phyloP scores from a whole-genome alignment of 345 rosid genomes.

The Mercurialis annua region DNA sequence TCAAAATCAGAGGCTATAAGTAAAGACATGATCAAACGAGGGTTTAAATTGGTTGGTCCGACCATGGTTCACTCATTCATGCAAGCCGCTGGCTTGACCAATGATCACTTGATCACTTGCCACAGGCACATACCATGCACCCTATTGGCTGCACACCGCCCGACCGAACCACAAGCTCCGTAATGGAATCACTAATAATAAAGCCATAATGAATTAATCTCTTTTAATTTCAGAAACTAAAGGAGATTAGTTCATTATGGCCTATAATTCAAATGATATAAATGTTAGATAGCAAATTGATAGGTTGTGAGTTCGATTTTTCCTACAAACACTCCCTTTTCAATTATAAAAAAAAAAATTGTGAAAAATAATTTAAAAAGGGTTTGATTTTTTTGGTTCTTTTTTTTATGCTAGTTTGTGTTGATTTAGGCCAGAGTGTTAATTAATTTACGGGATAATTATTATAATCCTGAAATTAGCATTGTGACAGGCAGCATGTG shows the following conservation, averaged over 20 bases:
- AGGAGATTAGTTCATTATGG: constrained; percentile 20
- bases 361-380: not conserved
- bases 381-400: no score
- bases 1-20: constrained; percentile 68
- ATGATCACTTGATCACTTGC: constrained; percentile 58
- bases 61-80: constrained; percentile 63
- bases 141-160: constrained; percentile 22
- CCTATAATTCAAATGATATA: no score
- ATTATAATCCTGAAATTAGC: no score
- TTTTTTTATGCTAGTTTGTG: no score
- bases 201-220: not conserved
- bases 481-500: constrained; percentile 47
- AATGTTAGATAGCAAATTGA: no score
- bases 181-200: not conserved
- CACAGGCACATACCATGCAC: constrained; percentile 41
- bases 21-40: constrained; percentile 71
- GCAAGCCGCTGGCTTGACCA: constrained; percentile 68
- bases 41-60: constrained; percentile 58
- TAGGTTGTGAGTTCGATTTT: no score
- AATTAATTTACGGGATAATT: no score
- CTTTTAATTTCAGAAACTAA: constrained; percentile 17
- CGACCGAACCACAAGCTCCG: not conserved
- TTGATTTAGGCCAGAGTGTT: no score
- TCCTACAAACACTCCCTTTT: no score
- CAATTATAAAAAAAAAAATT: constrained; percentile 1